A percentile compares a stretch with the other conserved stretches of the same genome.
Evolutionary conservation across 2,329 filamentous ascomycete genomes (phyloP).

Genomic region (Trichophaea hybrida): DNA sequence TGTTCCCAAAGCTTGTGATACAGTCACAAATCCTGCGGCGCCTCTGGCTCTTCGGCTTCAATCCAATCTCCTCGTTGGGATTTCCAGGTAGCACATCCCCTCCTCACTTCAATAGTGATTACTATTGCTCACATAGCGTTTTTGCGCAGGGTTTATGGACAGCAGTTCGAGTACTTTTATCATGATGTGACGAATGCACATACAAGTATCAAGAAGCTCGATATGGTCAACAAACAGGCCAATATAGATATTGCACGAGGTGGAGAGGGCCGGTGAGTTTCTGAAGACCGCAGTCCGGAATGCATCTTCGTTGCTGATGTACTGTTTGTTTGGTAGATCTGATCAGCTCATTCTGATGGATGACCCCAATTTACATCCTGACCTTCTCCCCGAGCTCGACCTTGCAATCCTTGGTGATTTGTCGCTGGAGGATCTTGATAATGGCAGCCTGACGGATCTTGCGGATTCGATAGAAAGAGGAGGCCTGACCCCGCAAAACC

Average conservation of each 20-base stretch:
- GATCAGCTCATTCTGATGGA: constrained; percentile 65
- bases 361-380: constrained; percentile 65
- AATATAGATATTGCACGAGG: constrained; percentile 45
- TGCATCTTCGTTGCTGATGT: background rate
- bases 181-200: constrained; percentile 63
- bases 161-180: constrained; percentile 78
- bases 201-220: constrained; percentile 44
- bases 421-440: constrained; percentile 2
- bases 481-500: background rate
- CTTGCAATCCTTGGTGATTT: constrained; percentile 14
- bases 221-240: background rate
- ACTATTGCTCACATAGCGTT: background rate
- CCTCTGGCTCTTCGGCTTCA: constrained; percentile 85
- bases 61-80: constrained; percentile 53
- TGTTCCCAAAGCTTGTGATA: constrained; percentile 70
- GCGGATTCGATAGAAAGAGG: constrained; percentile 1
- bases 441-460: constrained; percentile 1
- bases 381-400: constrained; percentile 27
- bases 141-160: constrained; percentile 51
- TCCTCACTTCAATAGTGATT: background rate
- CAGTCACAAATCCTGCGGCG: constrained; percentile 70
- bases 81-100: constrained; percentile 33
- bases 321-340: constrained; percentile 38
- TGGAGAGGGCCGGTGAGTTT: constrained; percentile 53
- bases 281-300: background rate